A percentile compares a stretch with the other conserved stretches of the same genome.
phyloP scores from a whole-genome alignment of 352 stramenopile genomes.

The Phytophthora sp. region DNA sequence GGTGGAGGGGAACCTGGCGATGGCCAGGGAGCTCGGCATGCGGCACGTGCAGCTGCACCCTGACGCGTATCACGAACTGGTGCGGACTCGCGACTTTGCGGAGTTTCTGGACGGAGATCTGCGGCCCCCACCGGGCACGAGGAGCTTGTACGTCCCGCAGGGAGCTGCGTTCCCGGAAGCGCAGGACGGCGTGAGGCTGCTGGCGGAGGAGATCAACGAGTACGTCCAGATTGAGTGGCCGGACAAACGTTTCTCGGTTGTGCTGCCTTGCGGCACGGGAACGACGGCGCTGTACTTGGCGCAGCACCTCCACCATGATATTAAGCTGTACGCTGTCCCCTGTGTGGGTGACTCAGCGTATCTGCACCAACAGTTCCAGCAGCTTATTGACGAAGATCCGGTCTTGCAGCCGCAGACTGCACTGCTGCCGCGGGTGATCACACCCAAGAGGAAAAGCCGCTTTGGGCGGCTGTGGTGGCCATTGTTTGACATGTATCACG shows the following conservation, averaged over 20 bases:
- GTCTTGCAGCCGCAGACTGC: not conserved
- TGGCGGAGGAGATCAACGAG: constrained; percentile 77
- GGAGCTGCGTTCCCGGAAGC: constrained; percentile 73
- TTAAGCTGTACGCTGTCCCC: constrained; percentile 65
- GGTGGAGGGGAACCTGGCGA: constrained; percentile 50
- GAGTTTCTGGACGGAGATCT: constrained; percentile 11
- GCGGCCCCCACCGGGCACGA: constrained; percentile 8
- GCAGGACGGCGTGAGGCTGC: constrained; percentile 53
- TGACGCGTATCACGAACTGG: constrained; percentile 54
- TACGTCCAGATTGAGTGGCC: constrained; percentile 41
- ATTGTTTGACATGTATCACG: constrained; percentile 62
- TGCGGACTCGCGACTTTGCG: constrained; percentile 45
- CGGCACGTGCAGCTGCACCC: constrained; percentile 54
- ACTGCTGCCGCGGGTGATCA: constrained; percentile 48
- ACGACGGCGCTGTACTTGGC: constrained; percentile 84
- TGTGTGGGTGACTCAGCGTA: constrained; percentile 76
- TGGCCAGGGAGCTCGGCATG: constrained; percentile 67
- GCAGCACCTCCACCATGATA: constrained; percentile 56
- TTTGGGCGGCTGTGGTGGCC: constrained; percentile 72
- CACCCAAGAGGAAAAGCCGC: constrained; percentile 55
- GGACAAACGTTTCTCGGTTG: constrained; percentile 52
- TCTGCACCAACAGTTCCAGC: constrained; percentile 56
- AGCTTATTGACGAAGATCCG: constrained; percentile 42
- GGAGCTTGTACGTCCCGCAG: constrained; percentile 64
- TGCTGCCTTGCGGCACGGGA: constrained; percentile 77